Evolutionary conservation across 2,329 filamentous ascomycete species (phyloP).

Genomic region (Coniochaeta prunicola): DNA sequence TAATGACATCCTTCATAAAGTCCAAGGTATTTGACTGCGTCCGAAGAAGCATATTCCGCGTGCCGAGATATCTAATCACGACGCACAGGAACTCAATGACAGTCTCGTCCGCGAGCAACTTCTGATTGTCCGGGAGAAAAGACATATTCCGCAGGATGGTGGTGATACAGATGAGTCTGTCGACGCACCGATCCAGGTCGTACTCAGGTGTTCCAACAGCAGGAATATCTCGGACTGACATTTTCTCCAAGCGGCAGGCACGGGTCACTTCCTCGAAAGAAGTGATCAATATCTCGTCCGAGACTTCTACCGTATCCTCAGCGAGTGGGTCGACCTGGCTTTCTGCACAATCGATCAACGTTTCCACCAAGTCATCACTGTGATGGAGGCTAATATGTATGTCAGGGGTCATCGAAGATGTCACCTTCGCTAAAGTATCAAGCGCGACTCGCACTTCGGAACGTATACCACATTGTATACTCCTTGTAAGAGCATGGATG

Average conservation of each 20-base stretch:
- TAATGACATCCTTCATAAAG: slow-evolving; percentile 93
- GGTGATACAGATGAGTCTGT: slow-evolving; percentile 82
- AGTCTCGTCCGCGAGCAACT: slow-evolving; percentile 63
- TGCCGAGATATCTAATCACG: slow-evolving; percentile 80
- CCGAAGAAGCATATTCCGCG: slow-evolving; percentile 77
- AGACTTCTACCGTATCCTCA: slow-evolving; percentile 77
- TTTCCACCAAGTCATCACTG: slow-evolving; percentile 85
- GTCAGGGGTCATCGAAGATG: slow-evolving; percentile 49
- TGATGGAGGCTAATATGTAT: slow-evolving; percentile 58
- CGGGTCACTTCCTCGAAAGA: slow-evolving; percentile 85
- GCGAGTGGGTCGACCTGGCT: slow-evolving; percentile 79
- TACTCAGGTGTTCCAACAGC: slow-evolving; percentile 71
- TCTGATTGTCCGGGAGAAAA: slow-evolving; percentile 70
- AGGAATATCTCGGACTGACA: slow-evolving; percentile 63
- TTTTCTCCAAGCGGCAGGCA: slow-evolving; percentile 67
- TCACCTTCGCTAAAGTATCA: slow-evolving; percentile 69
- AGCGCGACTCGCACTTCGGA: slow-evolving; percentile 85
- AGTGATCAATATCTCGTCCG: slow-evolving; percentile 74
- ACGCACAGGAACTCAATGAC: slow-evolving; percentile 80
- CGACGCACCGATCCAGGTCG: slow-evolving; percentile 77
- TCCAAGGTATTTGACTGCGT: slow-evolving; percentile 81
- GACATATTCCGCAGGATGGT: slow-evolving; percentile 91
- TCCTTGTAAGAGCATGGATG: slow-evolving; percentile 81
- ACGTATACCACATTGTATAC: slow-evolving; percentile 82
- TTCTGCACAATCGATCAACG: slow-evolving; percentile 83